Evolutionary conservation across 768 basidiomycete genomes (phyloP).

Genomic region (Crassisporium funariophilum): DNA sequence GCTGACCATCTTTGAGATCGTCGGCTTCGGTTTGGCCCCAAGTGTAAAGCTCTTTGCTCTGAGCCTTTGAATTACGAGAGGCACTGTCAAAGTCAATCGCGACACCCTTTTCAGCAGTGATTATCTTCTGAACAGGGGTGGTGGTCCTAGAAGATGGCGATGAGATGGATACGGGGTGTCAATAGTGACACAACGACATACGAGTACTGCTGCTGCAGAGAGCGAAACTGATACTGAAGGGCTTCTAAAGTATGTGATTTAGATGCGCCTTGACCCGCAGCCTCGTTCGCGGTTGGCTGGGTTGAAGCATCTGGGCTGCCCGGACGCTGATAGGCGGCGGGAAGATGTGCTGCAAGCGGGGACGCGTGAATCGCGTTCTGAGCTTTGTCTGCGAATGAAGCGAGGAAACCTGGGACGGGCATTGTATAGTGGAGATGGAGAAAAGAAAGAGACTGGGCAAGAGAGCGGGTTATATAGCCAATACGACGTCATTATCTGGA

Average conservation of each 20-base stretch:
- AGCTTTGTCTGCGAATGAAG: slow-evolving; percentile 75
- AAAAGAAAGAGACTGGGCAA: slow-evolving; percentile 10
- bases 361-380: slow-evolving; percentile 68
- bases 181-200: slow-evolving; percentile 32
- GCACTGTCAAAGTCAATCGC: slow-evolving; percentile 73
- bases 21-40: slow-evolving; percentile 77
- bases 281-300: slow-evolving; percentile 45
- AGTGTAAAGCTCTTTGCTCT: slow-evolving; percentile 83
- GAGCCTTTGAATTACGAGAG: slow-evolving; percentile 64
- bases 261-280: slow-evolving; percentile 42
- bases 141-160: slow-evolving; percentile 44
- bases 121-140: slow-evolving; percentile 72
- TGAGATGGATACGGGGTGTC: slow-evolving; percentile 3
- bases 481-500: slow-evolving; percentile 27
- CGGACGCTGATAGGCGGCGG: slow-evolving; percentile 35
- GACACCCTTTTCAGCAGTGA: slow-evolving; percentile 77
- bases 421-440: slow-evolving; percentile 35
- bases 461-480: slow-evolving; percentile 17
- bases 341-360: slow-evolving; percentile 58
- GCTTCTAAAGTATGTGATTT: slow-evolving; percentile 61
- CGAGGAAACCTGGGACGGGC: slow-evolving; percentile 64
- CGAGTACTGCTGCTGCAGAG: slow-evolving; percentile 75
- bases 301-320: slow-evolving; percentile 37
- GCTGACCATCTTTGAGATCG: slow-evolving; percentile 77
- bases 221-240: slow-evolving; percentile 72